Evolutionary conservation across 2,329 filamentous ascomycete species (phyloP).

Genomic region (Colletotrichum ledebouriae): DNA sequence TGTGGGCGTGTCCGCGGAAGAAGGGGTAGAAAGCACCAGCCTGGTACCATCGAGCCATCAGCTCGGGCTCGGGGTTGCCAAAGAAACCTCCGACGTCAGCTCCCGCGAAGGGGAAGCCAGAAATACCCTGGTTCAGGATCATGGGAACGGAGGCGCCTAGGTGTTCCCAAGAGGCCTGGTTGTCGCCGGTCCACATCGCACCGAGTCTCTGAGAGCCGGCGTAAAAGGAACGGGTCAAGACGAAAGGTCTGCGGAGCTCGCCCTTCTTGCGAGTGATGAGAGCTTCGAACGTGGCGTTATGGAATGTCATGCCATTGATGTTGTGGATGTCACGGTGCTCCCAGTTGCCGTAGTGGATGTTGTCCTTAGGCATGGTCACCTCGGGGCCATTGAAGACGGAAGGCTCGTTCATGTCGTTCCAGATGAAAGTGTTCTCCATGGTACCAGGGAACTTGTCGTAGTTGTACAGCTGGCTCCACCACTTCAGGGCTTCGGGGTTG

Average conservation of each 20-base stretch:
- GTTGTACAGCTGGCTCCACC: slow-evolving; percentile 92
- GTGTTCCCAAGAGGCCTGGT: slow-evolving; percentile 93
- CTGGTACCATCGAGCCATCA: slow-evolving; percentile 96
- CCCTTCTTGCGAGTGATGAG: slow-evolving; percentile 88
- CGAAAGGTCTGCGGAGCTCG: slow-evolving; percentile 87
- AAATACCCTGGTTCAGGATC: slow-evolving; percentile 91
- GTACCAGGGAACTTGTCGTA: slow-evolving; percentile 91
- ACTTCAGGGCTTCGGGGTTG: slow-evolving; percentile 89
- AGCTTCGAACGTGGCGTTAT: slow-evolving; percentile 93
- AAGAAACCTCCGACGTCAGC: slow-evolving; percentile 99
- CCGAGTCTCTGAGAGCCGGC: slow-evolving; percentile 89
- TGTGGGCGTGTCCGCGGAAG: slow-evolving; percentile 97
- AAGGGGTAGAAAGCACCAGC: slow-evolving; percentile 97
- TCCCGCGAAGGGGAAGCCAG: slow-evolving; percentile 93
- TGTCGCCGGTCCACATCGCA: slow-evolving; percentile 99
- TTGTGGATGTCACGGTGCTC: slow-evolving; percentile 98
- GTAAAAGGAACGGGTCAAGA: slow-evolving; percentile 93
- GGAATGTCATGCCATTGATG: slow-evolving; percentile 92
- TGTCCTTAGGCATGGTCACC: slow-evolving; percentile 99
- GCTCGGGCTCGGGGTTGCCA: slow-evolving; percentile 92
- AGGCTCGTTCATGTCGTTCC: slow-evolving; percentile 99
- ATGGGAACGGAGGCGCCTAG: slow-evolving; percentile 92
- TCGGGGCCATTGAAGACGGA: slow-evolving; percentile 99
- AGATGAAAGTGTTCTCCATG: slow-evolving; percentile 88
- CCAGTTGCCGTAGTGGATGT: slow-evolving; percentile 91